Conservation (phyloP, 495 filamentous ascomycete species). For the Hypoxylon fragiforme region DNA sequence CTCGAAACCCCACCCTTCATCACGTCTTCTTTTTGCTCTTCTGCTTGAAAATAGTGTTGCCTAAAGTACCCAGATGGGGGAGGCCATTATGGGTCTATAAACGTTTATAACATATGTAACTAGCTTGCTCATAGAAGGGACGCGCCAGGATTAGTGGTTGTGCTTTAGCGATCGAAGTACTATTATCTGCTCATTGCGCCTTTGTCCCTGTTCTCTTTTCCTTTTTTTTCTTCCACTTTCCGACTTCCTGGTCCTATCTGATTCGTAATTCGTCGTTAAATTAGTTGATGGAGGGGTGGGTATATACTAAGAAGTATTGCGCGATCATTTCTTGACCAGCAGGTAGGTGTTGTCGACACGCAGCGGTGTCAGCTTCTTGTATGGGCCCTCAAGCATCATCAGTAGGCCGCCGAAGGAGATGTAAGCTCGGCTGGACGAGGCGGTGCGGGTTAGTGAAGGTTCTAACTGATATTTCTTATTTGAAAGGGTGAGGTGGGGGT, state of each 20-base stretch:
- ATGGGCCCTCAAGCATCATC: conserved; percentile 87
- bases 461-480: too few relatives aligned
- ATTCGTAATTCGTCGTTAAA: conserved; percentile 1
- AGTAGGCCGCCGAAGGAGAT: conserved; percentile 90
- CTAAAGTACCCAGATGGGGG: background rate
- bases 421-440: conserved; percentile 77
- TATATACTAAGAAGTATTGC: background rate
- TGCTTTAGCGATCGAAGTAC: conserved; percentile 18
- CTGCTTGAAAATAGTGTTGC: background rate
- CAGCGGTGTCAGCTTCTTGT: conserved; percentile 90
- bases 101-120: conserved; percentile 3
- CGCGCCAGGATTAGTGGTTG: background rate
- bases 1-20: background rate
- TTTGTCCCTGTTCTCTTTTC: background rate
- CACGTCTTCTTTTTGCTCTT: too few relatives aligned
- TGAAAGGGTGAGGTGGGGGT: too few relatives aligned
- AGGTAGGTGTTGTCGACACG: conserved; percentile 93
- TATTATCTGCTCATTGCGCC: background rate
- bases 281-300: conserved; percentile 5
- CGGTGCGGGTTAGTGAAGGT: conserved; percentile 34
- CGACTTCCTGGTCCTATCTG: background rate
- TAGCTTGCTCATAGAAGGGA: conserved; percentile 1
- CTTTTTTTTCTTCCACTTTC: background rate
- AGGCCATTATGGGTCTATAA: conserved; percentile 4
- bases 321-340: conserved; percentile 79